Conservation (phyloP, 257 asterid species). For the Penstemon davidsonii region DNA sequence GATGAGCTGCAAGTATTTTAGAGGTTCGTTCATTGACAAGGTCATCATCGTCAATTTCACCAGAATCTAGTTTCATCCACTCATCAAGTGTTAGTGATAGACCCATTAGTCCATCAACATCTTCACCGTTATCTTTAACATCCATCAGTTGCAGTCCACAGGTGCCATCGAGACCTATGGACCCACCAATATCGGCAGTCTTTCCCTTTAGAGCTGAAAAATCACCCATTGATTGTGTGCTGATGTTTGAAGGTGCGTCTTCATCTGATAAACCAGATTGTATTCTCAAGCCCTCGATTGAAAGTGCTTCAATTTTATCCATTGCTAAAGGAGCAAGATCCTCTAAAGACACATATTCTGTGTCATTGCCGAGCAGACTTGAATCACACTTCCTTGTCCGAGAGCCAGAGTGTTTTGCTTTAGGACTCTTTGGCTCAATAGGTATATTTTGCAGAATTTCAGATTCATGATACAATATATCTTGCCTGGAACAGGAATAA, state of each 20-base stretch:
- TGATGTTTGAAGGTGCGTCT: slow-evolving; percentile 70
- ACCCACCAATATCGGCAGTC: slow-evolving; percentile 45
- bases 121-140: slow-evolving; percentile 67
- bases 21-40: slow-evolving; percentile 68
- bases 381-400: slow-evolving; percentile 34
- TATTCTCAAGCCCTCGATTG: slow-evolving; percentile 76
- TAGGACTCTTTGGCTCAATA: slow-evolving; percentile 29
- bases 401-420: slow-evolving; percentile 31
- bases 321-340: slow-evolving; percentile 97
- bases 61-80: slow-evolving; percentile 97
- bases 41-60: slow-evolving; percentile 75
- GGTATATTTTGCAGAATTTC: slow-evolving; percentile 32
- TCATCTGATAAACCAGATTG: slow-evolving; percentile 84
- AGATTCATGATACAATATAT: slow-evolving; percentile 39
- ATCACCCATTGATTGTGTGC: slow-evolving; percentile 60
- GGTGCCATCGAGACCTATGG: slow-evolving; percentile 83
- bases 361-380: slow-evolving; percentile 38
- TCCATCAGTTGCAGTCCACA: slow-evolving; percentile 82
- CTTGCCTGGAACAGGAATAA: slow-evolving; percentile 51
- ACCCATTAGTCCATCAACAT: slow-evolving; percentile 87
- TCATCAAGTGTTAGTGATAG: slow-evolving; percentile 87
- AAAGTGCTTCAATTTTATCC: slow-evolving; percentile 79
- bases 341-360: slow-evolving; percentile 75
- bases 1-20: slow-evolving; percentile 87
- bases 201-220: slow-evolving; percentile 79